These are phyloP conservation scores for Solanum lignicaule DNA, from an alignment of 257 asterid species.

Conservation along the genomic window DNA sequence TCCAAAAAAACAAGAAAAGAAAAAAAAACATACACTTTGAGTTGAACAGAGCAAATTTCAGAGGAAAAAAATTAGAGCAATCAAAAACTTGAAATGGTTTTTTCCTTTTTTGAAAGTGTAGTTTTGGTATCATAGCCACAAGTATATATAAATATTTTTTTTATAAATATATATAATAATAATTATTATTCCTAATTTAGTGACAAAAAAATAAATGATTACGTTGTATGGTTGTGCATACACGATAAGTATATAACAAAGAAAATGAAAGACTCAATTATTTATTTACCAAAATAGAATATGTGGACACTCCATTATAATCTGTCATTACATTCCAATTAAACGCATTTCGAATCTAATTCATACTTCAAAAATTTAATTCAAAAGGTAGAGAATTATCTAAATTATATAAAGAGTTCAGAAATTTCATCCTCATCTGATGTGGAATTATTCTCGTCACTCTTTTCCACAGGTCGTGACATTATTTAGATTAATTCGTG, in stretches of 20 bases:
- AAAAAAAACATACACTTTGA: not conserved
- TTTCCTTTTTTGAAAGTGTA: not conserved
- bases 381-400: not conserved
- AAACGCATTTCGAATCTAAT: not conserved
- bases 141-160: not conserved
- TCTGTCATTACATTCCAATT: not conserved
- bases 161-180: not conserved
- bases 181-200: not conserved
- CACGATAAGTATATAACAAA: not conserved
- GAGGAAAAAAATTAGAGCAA: not conserved
- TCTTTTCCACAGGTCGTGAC: accelerated
- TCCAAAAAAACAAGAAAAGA: not conserved
- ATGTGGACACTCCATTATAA: not conserved
- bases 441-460: not conserved
- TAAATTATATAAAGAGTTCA: too few relatives aligned
- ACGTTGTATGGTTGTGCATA: not conserved
- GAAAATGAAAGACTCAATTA: not conserved
- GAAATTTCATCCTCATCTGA: too few relatives aligned
- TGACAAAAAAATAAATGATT: not conserved
- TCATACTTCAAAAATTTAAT: too few relatives aligned
- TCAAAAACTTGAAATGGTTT: not conserved
- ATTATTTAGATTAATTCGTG: too few relatives aligned
- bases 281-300: not conserved
- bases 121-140: not conserved
- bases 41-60: not conserved